Conservation (phyloP, 306 rosid species). For the Medicago ruthenica region DNA sequence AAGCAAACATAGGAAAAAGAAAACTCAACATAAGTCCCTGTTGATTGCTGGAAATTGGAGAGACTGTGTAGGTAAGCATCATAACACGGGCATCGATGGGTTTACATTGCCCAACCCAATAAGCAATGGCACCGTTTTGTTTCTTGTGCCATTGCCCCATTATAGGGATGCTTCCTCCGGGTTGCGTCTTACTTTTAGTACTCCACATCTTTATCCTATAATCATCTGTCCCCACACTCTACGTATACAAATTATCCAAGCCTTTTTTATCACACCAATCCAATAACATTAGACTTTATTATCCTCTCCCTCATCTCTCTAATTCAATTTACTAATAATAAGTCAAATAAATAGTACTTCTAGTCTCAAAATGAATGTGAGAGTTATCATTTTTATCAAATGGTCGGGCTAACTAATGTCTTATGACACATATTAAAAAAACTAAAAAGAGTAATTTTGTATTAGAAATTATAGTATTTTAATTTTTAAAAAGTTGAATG, state of each 20-base stretch:
- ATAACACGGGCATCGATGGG: constrained; percentile 21
- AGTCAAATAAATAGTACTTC: too few relatives aligned
- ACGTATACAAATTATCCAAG: background rate
- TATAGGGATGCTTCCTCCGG: constrained; percentile 32
- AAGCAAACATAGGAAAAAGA: constrained; percentile 39
- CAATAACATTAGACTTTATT: background rate
- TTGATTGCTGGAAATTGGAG: constrained; percentile 10
- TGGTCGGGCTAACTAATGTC: too few relatives aligned
- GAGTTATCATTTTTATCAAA: too few relatives aligned
- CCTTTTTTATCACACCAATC: background rate
- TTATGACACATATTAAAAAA: too few relatives aligned
- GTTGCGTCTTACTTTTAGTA: background rate
- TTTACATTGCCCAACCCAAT: constrained; percentile 31
- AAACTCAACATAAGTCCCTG: constrained; percentile 5
- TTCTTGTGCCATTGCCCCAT: constrained; percentile 32
- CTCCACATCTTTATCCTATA: background rate
- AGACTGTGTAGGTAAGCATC: constrained; percentile 32
- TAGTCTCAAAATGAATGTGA: too few relatives aligned
- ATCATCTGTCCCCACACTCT: constrained; percentile 26
- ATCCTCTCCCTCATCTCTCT: too few relatives aligned
- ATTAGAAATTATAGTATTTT: too few relatives aligned
- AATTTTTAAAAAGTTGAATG: too few relatives aligned
- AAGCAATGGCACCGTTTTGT: constrained; percentile 40
- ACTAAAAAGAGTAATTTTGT: too few relatives aligned
- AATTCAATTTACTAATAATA: too few relatives aligned